Conservation (phyloP, 345 rosid species). For the Gossypium mustelinum region DNA sequence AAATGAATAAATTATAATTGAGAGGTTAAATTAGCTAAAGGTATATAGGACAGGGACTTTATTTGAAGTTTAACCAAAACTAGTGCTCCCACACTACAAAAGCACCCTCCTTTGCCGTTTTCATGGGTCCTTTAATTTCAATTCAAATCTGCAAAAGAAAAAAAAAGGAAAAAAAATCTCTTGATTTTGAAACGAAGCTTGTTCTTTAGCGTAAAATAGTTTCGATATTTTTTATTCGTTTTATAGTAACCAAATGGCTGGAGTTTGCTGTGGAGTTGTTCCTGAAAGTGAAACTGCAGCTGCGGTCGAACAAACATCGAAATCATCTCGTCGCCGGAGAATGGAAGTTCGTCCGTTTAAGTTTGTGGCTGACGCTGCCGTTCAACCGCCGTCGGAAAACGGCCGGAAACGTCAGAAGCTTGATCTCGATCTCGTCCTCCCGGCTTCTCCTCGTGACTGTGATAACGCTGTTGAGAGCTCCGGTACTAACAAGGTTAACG, state of each 20-base stretch:
- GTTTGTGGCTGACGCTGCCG: slow-evolving; percentile 43
- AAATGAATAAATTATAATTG: too few relatives aligned
- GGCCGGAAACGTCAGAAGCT: slow-evolving; percentile 47
- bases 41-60: too few relatives aligned
- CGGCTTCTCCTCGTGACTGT: slow-evolving; percentile 12
- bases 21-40: too few relatives aligned
- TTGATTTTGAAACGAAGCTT: background rate
- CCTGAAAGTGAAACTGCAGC: slow-evolving; percentile 59
- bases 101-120: slow-evolving; percentile 8
- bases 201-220: background rate
- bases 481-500: background rate
- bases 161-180: background rate
- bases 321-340: slow-evolving; percentile 48
- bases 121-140: slow-evolving; percentile 19
- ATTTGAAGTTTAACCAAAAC: background rate
- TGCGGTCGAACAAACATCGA: slow-evolving; percentile 45
- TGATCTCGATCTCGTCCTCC: slow-evolving; percentile 22
- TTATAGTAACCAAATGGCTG: slow-evolving; percentile 49
- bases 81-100: slow-evolving; percentile 12
- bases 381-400: slow-evolving; percentile 32
- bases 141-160: background rate
- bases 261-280: slow-evolving; percentile 72
- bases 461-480: slow-evolving; percentile 21
- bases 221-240: background rate
- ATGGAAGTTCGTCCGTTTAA: slow-evolving; percentile 60